Conservation (phyloP, 202 grass and related monocot genomes). For the Thinopyrum obtusiflorum region DNA sequence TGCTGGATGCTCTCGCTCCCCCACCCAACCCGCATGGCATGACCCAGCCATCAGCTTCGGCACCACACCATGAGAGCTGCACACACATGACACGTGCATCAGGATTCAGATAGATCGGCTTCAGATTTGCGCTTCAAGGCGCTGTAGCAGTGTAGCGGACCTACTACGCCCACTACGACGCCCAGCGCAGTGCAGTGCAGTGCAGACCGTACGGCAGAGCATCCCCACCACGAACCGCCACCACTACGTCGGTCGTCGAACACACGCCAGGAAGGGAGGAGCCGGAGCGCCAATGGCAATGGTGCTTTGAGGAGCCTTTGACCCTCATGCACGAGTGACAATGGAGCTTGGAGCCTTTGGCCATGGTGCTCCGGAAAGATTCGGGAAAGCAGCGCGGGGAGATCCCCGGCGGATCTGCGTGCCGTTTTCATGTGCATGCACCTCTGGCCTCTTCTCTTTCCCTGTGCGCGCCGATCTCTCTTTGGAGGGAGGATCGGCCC, state of each 20-base stretch:
- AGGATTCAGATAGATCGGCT: conserved; percentile 2
- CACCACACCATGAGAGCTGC: neutral
- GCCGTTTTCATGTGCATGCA: conserved; percentile 18
- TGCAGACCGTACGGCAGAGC: neutral
- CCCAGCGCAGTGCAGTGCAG: neutral
- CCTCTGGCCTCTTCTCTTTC: neutral
- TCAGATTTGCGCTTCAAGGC: neutral
- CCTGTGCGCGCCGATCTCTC: neutral
- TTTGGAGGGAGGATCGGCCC: neutral
- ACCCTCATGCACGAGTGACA: too few relatives aligned
- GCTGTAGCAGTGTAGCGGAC: neutral
- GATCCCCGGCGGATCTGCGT: conserved; percentile 35
- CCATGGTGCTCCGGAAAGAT: conserved; percentile 16
- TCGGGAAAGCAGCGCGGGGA: neutral
- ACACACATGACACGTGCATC: conserved; percentile 15
- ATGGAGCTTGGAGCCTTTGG: too few relatives aligned
- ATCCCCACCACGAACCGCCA: neutral
- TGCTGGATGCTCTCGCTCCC: neutral
- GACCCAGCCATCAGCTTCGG: neutral
- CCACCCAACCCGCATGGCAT: too few relatives aligned
- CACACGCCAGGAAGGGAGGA: neutral
- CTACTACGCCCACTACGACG: neutral
- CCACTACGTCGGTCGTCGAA: neutral
- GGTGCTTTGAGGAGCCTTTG: neutral
- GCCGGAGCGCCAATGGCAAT: neutral